These are phyloP conservation scores for Nymphaea thermarum DNA, from an alignment of 164 flowering plant genomes.

Conservation along the genomic window DNA sequence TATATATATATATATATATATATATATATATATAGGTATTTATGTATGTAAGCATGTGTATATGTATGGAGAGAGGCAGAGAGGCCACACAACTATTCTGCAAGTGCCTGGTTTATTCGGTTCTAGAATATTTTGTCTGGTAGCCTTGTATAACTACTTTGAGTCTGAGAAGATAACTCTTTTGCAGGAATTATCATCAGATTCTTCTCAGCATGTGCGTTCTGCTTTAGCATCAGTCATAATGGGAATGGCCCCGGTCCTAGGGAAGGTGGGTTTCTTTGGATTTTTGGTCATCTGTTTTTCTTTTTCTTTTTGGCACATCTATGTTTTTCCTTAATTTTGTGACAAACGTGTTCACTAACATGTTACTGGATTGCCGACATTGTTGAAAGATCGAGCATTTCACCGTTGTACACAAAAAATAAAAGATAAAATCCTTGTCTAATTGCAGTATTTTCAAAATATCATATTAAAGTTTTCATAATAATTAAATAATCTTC, in stretches of 20 bases:
- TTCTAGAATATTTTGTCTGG: too few species aligned
- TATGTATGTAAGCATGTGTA: too few species aligned
- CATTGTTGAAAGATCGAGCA: neutral
- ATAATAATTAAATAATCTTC: too few species aligned
- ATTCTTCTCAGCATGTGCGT: slow-evolving; percentile 97
- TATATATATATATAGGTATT: too few species aligned
- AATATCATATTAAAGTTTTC: neutral
- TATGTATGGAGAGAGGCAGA: too few species aligned
- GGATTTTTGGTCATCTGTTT: neutral
- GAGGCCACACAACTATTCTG: too few species aligned
- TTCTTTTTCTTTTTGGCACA: neutral
- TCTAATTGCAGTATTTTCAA: too few species aligned
- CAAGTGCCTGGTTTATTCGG: too few species aligned
- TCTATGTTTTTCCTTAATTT: neutral
- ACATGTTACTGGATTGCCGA: neutral
- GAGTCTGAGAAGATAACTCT: neutral
- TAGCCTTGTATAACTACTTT: neutral
- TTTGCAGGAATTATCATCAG: slow-evolving; percentile 77
- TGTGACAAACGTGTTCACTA: neutral
- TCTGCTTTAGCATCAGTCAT: slow-evolving; percentile 98
- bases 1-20: too few species aligned
- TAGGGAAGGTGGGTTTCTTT: slow-evolving; percentile 69
- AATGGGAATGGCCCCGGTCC: slow-evolving; percentile 98
- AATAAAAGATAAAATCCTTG: too few species aligned
- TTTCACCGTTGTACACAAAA: too few species aligned